phyloP scores from a whole-genome alignment of 2,329 filamentous ascomycete species.

The Fusarium longipes region DNA sequence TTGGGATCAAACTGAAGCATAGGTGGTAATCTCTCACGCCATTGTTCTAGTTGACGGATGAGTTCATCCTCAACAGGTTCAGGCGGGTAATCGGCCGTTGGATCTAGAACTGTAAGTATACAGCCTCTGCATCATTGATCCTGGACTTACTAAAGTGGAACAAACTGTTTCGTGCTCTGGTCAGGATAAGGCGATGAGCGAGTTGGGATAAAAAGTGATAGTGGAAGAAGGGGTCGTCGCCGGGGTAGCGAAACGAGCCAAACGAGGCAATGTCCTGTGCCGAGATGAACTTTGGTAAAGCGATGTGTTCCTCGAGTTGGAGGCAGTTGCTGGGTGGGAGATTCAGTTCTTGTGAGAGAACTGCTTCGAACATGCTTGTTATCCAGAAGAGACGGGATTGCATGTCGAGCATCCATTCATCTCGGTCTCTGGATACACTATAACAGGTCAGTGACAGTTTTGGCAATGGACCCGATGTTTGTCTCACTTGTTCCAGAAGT shows the following conservation, averaged over 20 bases:
- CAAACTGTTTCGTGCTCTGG: constrained; percentile 22
- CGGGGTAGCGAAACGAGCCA: constrained; percentile 31
- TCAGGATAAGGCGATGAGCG: constrained; percentile 32
- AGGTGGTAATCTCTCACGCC: constrained; percentile 11
- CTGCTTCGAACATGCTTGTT: constrained; percentile 39
- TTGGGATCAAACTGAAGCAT: constrained; percentile 33
- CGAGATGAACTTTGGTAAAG: constrained; percentile 29
- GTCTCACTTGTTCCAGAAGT: constrained; percentile 34
- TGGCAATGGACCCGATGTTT: rapidly evolving
- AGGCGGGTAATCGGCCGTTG: constrained; percentile 21
- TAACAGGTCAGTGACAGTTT: background rate
- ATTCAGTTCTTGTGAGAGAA: constrained; percentile 30
- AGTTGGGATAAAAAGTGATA: constrained; percentile 37
- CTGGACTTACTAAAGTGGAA: constrained; percentile 23
- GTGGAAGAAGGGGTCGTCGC: constrained; percentile 35
- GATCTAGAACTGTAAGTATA: background rate
- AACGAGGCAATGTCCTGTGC: constrained; percentile 34
- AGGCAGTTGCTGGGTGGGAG: constrained; percentile 27
- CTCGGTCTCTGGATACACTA: constrained; percentile 16
- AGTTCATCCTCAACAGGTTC: constrained; percentile 35
- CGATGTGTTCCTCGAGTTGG: constrained; percentile 27
- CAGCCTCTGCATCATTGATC: rapidly evolving
- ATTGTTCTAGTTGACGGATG: constrained; percentile 30
- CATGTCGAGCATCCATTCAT: constrained; percentile 40
- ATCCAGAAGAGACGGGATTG: constrained; percentile 38